Percentiles rank a stretch among this genome's conserved stretches.
Conservation (phyloP, 352 stramenopile species). For the Pythium apleroticum region DNA sequence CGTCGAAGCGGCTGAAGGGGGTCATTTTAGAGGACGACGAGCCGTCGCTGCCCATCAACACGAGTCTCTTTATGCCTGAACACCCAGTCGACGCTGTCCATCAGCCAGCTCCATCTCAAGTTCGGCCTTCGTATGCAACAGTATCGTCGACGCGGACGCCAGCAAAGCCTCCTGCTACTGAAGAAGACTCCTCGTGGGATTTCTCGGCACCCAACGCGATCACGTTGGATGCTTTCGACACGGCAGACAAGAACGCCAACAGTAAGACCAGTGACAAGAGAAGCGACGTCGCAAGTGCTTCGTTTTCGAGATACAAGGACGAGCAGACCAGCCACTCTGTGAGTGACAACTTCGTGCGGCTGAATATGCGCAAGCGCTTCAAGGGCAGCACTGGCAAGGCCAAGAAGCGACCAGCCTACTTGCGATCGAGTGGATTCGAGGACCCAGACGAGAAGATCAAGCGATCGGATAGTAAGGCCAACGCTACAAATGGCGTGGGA, state of each 20-base stretch:
- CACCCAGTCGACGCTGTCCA: neutral
- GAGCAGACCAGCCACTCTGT: constrained; percentile 48
- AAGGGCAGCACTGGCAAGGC: constrained; percentile 66
- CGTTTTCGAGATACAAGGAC: constrained; percentile 62
- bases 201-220: constrained; percentile 21
- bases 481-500: constrained; percentile 7
- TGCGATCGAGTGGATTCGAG: constrained; percentile 37
- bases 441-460: constrained; percentile 24
- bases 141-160: neutral
- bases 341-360: constrained; percentile 78
- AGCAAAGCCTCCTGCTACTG: neutral
- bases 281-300: neutral
- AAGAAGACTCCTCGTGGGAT: constrained; percentile 14
- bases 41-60: constrained; percentile 19
- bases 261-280: neutral
- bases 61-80: constrained; percentile 17
- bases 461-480: constrained; percentile 27
- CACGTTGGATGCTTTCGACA: constrained; percentile 24
- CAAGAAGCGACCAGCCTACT: constrained; percentile 67
- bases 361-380: constrained; percentile 79
- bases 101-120: neutral
- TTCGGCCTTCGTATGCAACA: neutral
- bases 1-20: constrained; percentile 6
- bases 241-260: neutral
- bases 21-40: constrained; percentile 2